Conservation (phyloP, 1,284 basidiomycete genomes). For the Pseudozyma tsukubaensis region DNA sequence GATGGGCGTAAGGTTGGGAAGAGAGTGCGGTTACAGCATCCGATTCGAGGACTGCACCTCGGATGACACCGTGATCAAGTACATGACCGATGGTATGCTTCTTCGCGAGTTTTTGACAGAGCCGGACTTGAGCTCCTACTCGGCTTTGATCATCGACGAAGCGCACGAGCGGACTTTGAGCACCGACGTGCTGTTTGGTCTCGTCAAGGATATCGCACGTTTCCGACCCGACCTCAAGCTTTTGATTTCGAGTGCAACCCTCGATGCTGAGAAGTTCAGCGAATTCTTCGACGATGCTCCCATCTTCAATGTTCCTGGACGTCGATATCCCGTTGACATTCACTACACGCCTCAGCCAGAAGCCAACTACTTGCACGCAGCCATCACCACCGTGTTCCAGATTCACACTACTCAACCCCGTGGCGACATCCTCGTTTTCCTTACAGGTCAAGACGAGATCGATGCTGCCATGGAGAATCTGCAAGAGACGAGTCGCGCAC, state of each 20-base stretch:
- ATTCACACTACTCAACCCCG: slow-evolving; percentile 98
- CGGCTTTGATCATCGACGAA: slow-evolving; percentile 67
- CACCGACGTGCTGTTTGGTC: slow-evolving; percentile 67
- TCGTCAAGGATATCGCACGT: slow-evolving; percentile 67
- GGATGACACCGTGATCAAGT: slow-evolving; percentile 74
- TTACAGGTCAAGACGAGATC: slow-evolving; percentile 99
- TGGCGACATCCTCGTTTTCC: slow-evolving; percentile 97
- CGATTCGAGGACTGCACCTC: slow-evolving; percentile 99
- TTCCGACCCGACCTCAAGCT: slow-evolving; percentile 66
- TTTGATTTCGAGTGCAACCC: slow-evolving; percentile 65
- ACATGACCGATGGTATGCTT: slow-evolving; percentile 69
- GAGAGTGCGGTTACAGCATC: slow-evolving; percentile 94
- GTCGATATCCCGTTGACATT: slow-evolving; percentile 96
- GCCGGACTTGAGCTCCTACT: slow-evolving; percentile 63
- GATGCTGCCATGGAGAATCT: slow-evolving; percentile 93
- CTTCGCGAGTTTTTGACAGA: slow-evolving; percentile 67
- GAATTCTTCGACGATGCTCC: slow-evolving; percentile 68
- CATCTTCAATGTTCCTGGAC: slow-evolving; percentile 81
- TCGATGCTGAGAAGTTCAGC: slow-evolving; percentile 67
- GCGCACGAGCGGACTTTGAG: slow-evolving; percentile 67
- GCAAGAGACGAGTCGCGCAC: slow-evolving; percentile 90
- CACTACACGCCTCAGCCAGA: slow-evolving; percentile 78
- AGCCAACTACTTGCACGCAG: slow-evolving; percentile 90
- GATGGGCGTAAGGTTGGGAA: slow-evolving; percentile 94
- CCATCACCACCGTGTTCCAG: slow-evolving; percentile 98